Base-by-base conservation (phyloP, 1,139 yeast species). In the Magnusiomyces fungicola region DNA sequence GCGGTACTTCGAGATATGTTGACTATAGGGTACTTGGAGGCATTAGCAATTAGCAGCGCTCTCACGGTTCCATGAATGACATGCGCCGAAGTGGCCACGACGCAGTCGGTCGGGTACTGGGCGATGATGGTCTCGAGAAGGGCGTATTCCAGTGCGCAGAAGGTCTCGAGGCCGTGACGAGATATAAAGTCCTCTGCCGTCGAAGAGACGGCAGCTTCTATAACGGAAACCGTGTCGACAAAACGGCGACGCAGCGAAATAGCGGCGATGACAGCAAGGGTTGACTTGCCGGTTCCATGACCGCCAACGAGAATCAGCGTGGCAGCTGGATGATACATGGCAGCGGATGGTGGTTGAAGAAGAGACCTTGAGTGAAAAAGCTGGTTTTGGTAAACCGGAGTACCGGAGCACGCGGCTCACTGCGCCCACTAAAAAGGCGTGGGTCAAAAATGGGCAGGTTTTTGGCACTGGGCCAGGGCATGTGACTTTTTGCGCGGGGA, bases 251-350 rank as follows among this genome's bases (percentile, higher is more conserved):
- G 48, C 37, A 55, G 37, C 16, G 55, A 51, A 47, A 55, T 55
- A 18, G 57, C 57, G 14, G 56, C 48, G 18, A 55, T 44, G 14
- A 54, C 55, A 5, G 57, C 57, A 22, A 55, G 50, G 21, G 57
- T 52, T 34, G 56, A 54, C 32, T 55, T 55, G 41, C 57, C 57
- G 19, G 47, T 47, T 23, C 56, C 56, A 2, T 56, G 50, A 27
- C 49, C 36, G 16, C 57, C 57, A 19, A 55, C 45, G 9, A 55
- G 46, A 21, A 55, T 34, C 37, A 55, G 46, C 7, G 56, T 54
- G 7, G 57, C 24, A 9, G 33, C 12, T 14, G 42, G 42, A 12
- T 32, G 18, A 22, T 45, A 45, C 36, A 32, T 32, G 30, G 30
- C 33, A 40, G 43, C 7, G 22, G 30, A 27, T 27, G 30, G 30